These are phyloP conservation scores for Irpex rosettiformis DNA, from an alignment of 1,284 basidiomycete genomes.

Conservation along the genomic window DNA sequence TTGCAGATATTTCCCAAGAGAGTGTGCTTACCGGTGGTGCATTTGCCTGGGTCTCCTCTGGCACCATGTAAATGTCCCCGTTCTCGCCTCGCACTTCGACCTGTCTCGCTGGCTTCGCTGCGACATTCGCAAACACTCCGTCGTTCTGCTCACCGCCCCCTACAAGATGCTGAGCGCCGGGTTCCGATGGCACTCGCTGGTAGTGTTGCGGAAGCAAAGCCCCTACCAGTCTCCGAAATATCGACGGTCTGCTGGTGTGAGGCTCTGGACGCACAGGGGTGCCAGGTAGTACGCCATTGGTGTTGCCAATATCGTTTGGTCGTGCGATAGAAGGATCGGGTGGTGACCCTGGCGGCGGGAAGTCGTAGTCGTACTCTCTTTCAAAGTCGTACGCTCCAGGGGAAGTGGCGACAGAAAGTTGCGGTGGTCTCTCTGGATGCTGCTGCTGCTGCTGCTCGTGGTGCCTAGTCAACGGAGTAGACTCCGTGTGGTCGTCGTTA, in stretches of 20 bases:
- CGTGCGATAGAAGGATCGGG: conserved; percentile 61
- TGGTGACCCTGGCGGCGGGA: conserved; percentile 80
- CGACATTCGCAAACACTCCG: conserved; percentile 95
- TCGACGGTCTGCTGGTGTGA: conserved; percentile 38
- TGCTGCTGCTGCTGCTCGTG: conserved; percentile 10
- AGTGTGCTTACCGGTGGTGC: conserved; percentile 70
- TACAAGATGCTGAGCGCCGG: conserved; percentile 27
- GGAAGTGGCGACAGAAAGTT: conserved; percentile 13
- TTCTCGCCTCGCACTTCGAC: conserved; percentile 45
- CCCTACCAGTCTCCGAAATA: conserved; percentile 63
- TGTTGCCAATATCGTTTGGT: conserved; percentile 74
- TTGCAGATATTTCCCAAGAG: not conserved
- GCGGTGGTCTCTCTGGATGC: conserved; percentile 10
- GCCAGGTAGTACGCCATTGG: conserved; percentile 72
- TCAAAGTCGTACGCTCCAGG: conserved; percentile 76
- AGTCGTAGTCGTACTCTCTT: conserved; percentile 69
- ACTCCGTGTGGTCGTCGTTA: conserved; percentile 32
- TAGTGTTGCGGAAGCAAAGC: conserved; percentile 77
- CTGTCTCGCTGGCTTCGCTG: conserved; percentile 75
- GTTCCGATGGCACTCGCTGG: conserved; percentile 47
- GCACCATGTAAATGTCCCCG: conserved; percentile 66
- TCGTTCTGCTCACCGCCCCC: conserved; percentile 88
- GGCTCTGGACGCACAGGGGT: conserved; percentile 37
- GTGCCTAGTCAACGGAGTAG: conserved; percentile 27
- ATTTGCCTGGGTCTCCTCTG: conserved; percentile 80